Base-by-base conservation (phyloP, 2,329 filamentous ascomycete genomes). In the Macrophomina tecta region DNA sequence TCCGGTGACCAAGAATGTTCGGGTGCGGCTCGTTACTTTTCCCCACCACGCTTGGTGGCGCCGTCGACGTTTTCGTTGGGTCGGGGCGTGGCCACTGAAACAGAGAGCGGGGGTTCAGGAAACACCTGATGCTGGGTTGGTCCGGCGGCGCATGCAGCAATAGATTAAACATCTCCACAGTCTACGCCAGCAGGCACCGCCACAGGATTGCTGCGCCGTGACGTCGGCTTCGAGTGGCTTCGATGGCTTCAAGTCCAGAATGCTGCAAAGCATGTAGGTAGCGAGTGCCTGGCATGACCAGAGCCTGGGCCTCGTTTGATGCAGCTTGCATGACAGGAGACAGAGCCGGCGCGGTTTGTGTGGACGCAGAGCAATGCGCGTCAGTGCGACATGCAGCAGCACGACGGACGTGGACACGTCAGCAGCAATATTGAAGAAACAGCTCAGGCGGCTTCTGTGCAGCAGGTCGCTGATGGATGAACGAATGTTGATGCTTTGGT, bases 201-300 rank as follows among this genome's bases (percentile, higher is more conserved):
- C 55, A 60, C 55, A 46, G 2, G 30, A 40, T 30, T 18, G 14
- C 40, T 60, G 55, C 23, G 55, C 40, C 6, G 40, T 60, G 55
- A 46, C 55, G 55, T 46, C 5, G 16, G 14, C n/a, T 38, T 12
- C 6, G 16, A 12, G 30, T 38, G 32, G 7, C 32, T 28, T 16
- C 34, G 23, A 23, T 23, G 23, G 23, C 23, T 23, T 23, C 23
- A 23, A 36, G 53, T 14, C 53, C 53, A 40, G 53, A 42, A 34
- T n/a, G 18, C 36, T 56, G 53, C 53, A 45, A 30, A 32, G 36
- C 53, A 30, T 30, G 18, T 38, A 32, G 12, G 16, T 3, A 45
- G 16, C 16, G 42, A 45, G 42, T 12, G 11, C 42, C 42, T 45
- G 11, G 42, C 12, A 5, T 14, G 8, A 45, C 9, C 12, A 14